Percentiles rank a stretch among this genome's conserved stretches.
These are phyloP conservation scores for Dimargaris xerosporica DNA, from an alignment of 192 early-diverging fungal species.

Conservation along the genomic window DNA sequence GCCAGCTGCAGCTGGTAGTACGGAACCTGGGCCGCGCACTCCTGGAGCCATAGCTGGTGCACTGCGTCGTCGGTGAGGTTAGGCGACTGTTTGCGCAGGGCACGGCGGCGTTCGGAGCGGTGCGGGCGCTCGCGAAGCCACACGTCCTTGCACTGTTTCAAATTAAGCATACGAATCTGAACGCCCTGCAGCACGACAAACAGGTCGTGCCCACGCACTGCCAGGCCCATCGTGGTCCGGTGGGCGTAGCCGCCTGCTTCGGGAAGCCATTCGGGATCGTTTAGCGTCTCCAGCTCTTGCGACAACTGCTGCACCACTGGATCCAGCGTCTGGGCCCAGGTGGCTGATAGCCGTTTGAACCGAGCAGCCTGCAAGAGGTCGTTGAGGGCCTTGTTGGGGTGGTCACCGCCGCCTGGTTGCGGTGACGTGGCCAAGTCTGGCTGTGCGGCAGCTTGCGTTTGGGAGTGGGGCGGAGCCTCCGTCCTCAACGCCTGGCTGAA, in stretches of 20 bases:
- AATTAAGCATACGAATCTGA: constrained; percentile 7
- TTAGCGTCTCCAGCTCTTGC: background rate
- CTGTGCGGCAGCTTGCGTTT: too few relatives aligned
- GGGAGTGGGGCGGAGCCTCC: too few relatives aligned
- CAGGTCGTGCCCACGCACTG: constrained; percentile 6
- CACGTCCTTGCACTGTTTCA: constrained; percentile 8
- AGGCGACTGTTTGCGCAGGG: background rate
- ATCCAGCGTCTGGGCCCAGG: background rate
- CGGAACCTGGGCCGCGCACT: background rate
- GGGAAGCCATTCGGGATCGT: background rate
- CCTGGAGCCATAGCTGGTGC: background rate
- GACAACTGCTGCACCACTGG: background rate
- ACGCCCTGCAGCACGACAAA: constrained; percentile 10
- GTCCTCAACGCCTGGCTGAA: too few relatives aligned
- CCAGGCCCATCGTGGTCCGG: background rate
- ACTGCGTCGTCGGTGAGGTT: background rate
- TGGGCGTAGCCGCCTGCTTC: background rate
- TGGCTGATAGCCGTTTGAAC: too few relatives aligned
- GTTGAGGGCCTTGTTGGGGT: too few relatives aligned
- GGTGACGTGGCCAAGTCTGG: too few relatives aligned
- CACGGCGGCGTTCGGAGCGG: background rate
- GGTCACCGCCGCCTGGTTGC: too few relatives aligned
- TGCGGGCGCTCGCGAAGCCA: background rate
- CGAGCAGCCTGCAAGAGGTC: too few relatives aligned
- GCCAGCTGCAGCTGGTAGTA: background rate